These are phyloP conservation scores for Cyberlindnera xylosilytica DNA, from an alignment of 805 yeast species.

Conservation along the genomic window DNA sequence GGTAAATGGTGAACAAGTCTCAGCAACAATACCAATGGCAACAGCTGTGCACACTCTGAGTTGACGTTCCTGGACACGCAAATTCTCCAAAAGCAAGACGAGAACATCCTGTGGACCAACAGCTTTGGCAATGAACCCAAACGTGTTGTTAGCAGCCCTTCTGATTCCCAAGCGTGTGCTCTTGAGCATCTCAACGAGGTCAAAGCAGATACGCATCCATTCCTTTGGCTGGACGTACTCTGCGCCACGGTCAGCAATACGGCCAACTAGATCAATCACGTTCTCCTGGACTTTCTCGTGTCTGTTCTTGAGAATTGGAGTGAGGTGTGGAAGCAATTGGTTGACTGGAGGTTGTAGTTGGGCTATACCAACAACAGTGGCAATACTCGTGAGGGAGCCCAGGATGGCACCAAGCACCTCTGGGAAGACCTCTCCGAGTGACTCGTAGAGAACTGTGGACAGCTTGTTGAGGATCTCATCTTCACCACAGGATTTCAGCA, in stretches of 20 bases:
- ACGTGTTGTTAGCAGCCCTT: constrained; percentile 82
- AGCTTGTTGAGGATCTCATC: constrained; percentile 61
- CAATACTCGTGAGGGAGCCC: constrained; percentile 63
- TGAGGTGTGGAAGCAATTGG: constrained; percentile 80
- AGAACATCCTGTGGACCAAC: constrained; percentile 96
- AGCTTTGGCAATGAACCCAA: constrained; percentile 87
- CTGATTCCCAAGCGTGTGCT: constrained; percentile 75
- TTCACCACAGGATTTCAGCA: constrained; percentile 62
- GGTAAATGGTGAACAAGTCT: constrained; percentile 87
- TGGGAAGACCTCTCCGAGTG: constrained; percentile 92
- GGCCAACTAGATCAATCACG: constrained; percentile 74
- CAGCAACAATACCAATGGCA: constrained; percentile 96
- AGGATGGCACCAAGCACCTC: constrained; percentile 87
- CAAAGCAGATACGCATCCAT: constrained; percentile 97
- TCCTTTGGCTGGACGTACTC: constrained; percentile 86
- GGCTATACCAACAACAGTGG: constrained; percentile 55
- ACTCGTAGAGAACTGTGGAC: constrained; percentile 78
- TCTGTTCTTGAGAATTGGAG: constrained; percentile 86
- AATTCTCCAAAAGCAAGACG: constrained; percentile 75
- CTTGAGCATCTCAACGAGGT: constrained; percentile 82
- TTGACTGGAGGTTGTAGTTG: constrained; percentile 75
- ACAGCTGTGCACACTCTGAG: constrained; percentile 95
- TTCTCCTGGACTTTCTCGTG: constrained; percentile 89
- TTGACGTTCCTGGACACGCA: constrained; percentile 93
- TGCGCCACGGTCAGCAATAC: constrained; percentile 75